Evolutionary conservation across 2,329 filamentous ascomycete genomes (phyloP).

Genomic region (Rutstroemia sp.): DNA sequence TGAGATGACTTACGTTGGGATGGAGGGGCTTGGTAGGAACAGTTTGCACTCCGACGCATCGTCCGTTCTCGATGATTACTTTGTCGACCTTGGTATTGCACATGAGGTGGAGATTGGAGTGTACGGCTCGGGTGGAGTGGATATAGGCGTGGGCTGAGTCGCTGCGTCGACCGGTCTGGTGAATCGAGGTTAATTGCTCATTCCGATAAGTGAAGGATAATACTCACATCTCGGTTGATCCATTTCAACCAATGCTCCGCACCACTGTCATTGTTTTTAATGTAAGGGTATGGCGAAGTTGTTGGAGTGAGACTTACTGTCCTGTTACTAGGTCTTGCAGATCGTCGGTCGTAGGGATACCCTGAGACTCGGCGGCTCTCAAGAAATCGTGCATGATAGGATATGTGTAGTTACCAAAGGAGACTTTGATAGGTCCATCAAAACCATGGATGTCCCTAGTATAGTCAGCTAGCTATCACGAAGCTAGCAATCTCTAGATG

Average conservation of each 20-base stretch:
- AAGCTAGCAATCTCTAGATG: background rate
- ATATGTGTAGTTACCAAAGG: slow-evolving; percentile 59
- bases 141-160: slow-evolving; percentile 74
- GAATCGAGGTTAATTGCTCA: background rate
- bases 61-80: slow-evolving; percentile 49
- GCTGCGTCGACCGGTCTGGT: slow-evolving; percentile 58
- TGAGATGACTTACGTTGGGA: slow-evolving; percentile 33
- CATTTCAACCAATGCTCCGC: slow-evolving; percentile 82
- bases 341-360: slow-evolving; percentile 69
- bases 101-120: slow-evolving; percentile 53
- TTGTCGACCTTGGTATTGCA: slow-evolving; percentile 49
- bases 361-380: slow-evolving; percentile 63
- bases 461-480: background rate
- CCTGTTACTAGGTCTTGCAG: slow-evolving; percentile 63
- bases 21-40: slow-evolving; percentile 63
- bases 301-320: slow-evolving; percentile 28
- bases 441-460: slow-evolving; percentile 62
- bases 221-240: slow-evolving; percentile 60
- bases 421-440: slow-evolving; percentile 61
- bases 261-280: slow-evolving; percentile 34
- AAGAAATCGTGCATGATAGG: slow-evolving; percentile 79
- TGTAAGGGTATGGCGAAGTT: background rate
- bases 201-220: too few relatives aligned
- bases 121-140: slow-evolving; percentile 63
- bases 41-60: slow-evolving; percentile 64